Evolutionary conservation across 2,329 filamentous ascomycete species (phyloP).

Genomic region (Aspergillus tubingensis): DNA sequence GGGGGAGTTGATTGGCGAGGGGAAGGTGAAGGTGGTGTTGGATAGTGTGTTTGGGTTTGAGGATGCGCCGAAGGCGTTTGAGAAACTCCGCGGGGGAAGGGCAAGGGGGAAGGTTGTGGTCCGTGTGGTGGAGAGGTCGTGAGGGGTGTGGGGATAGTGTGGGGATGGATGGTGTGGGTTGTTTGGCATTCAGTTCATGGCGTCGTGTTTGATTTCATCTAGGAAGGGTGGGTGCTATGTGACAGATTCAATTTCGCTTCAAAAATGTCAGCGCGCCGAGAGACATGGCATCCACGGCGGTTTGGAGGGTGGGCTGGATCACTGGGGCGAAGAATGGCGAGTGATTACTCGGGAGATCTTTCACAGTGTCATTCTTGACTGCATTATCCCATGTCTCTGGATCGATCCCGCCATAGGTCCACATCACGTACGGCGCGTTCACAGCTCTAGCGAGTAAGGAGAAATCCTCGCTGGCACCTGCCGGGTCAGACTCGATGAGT

Average conservation of each 20-base stretch:
- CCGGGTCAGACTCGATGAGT: conserved; percentile 42
- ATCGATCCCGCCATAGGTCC: conserved; percentile 58
- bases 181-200: neutral
- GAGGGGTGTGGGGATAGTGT: neutral
- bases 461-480: conserved; percentile 60
- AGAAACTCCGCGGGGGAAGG: conserved; percentile 58
- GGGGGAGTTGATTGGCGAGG: conserved; percentile 58
- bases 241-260: conserved; percentile 5
- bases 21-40: conserved; percentile 59
- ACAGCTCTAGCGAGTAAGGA: conserved; percentile 54
- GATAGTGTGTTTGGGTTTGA: conserved; percentile 60
- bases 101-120: conserved; percentile 63
- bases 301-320: conserved; percentile 57
- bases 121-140: conserved; percentile 28
- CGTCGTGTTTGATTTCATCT: no score
- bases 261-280: conserved; percentile 51
- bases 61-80: conserved; percentile 59
- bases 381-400: conserved; percentile 51
- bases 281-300: conserved; percentile 54
- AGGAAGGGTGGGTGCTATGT: neutral
- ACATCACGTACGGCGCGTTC: conserved; percentile 55
- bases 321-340: conserved; percentile 59
- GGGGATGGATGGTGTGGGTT: no score
- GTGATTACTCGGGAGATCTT: conserved; percentile 60
- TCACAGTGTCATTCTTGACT: conserved; percentile 48